A percentile compares a stretch with the other conserved stretches of the same genome.
These are phyloP conservation scores for Pleurotus platypus DNA, from an alignment of 768 basidiomycete species.

Conservation along the genomic window DNA sequence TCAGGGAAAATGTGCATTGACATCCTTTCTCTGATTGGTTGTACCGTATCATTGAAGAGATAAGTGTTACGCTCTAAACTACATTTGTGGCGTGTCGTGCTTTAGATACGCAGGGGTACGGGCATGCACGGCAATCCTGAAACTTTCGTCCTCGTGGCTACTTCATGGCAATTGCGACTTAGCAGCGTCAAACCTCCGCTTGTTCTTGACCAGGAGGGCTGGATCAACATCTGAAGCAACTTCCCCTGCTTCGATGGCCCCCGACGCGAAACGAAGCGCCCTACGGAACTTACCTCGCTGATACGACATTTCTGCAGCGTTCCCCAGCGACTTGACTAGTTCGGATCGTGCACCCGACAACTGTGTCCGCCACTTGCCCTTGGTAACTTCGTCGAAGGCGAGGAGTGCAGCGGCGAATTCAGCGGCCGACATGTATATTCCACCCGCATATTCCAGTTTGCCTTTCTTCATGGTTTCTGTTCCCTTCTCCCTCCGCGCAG, in stretches of 20 bases:
- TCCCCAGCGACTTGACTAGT: slow-evolving; percentile 26
- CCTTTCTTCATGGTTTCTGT: slow-evolving; percentile 14
- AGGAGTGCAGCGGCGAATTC: slow-evolving; percentile 29
- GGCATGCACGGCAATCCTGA: neutral
- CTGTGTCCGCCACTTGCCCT: slow-evolving; percentile 17
- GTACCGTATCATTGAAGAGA: too few species aligned
- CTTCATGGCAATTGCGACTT: neutral
- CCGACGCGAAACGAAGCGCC: slow-evolving; percentile 22
- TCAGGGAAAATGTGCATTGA: neutral
- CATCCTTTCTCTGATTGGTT: too few species aligned
- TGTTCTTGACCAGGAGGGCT: slow-evolving; percentile 1
- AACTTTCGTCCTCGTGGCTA: neutral
- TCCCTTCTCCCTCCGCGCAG: slow-evolving; percentile 17
- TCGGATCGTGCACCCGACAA: slow-evolving; percentile 22
- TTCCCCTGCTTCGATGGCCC: slow-evolving; percentile 17
- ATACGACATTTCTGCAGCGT: slow-evolving; percentile 33
- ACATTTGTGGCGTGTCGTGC: neutral
- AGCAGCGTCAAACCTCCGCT: neutral
- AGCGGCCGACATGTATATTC: slow-evolving; percentile 23
- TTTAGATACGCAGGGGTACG: neutral
- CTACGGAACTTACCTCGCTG: slow-evolving; percentile 14
- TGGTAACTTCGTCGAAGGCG: slow-evolving; percentile 23
- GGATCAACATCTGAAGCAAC: neutral
- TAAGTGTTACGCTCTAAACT: too few species aligned
- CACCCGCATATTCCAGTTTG: slow-evolving; percentile 16